These are phyloP conservation scores for Zymoseptoria tritici DNA, from an alignment of 2,329 filamentous ascomycete genomes.

Conservation along the genomic window DNA sequence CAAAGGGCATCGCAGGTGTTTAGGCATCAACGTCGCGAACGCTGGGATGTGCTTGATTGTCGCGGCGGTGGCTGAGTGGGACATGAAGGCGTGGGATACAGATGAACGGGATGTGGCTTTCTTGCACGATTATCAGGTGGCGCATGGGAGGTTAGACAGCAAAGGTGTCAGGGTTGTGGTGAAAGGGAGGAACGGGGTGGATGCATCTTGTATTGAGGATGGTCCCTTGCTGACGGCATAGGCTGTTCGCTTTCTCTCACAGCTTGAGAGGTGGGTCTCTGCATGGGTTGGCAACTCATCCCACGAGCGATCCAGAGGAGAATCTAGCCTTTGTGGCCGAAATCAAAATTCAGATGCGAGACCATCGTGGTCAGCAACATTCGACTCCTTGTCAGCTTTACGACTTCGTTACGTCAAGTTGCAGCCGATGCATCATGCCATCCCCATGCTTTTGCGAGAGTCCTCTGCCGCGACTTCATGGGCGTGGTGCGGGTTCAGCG, in stretches of 20 bases:
- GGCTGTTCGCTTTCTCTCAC: background rate
- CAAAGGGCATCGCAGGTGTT: constrained; percentile 3
- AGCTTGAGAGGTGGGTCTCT: too few species aligned
- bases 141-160: constrained; percentile 5
- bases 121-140: constrained; percentile 6
- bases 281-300: too few species aligned
- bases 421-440: too few species aligned
- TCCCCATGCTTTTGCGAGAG: too few species aligned
- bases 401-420: too few species aligned
- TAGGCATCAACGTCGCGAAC: constrained; percentile 4
- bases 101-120: constrained; percentile 4
- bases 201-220: background rate
- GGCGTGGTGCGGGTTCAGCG: too few species aligned
- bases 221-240: background rate
- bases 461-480: too few species aligned
- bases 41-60: constrained; percentile 5
- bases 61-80: constrained; percentile 1
- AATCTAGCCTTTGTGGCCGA: too few species aligned
- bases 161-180: constrained; percentile 3
- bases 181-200: background rate
- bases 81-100: constrained; percentile 4
- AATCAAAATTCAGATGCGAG: too few species aligned
- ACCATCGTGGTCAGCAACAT: too few species aligned
- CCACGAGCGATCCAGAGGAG: too few species aligned
- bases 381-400: too few species aligned